Base-by-base conservation (phyloP, 208 protist species). In the Leishmania major region DNA sequence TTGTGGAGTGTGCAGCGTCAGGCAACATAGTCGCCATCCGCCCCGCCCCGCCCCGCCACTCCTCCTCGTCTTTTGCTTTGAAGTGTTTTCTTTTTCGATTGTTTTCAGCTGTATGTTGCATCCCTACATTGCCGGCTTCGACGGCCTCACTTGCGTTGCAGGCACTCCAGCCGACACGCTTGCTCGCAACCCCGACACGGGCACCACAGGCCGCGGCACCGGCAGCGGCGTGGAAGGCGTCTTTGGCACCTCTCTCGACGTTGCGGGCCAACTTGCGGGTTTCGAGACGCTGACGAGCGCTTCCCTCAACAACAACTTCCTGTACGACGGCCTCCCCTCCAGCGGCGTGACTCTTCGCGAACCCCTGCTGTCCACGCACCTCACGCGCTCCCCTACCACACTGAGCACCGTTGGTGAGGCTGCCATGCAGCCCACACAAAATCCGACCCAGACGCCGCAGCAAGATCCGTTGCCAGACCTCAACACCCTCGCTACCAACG, bases 281-380 rank as follows among this genome's bases (percentile, higher is more conserved):
- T 3, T 3, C 1, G 70, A 78, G 37, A 75, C 49, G 25, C 28
- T 47, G 6, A 59, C 49, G 40, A 75, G 40, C 19, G 45, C 66
- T 45, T 83, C 80, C 0, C 80, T 70, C 17, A 62, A 69, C 60
- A 83, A 62, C 1, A 62, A 83, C 64, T 83, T 43, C 25, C 74
- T 83, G 35, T 69, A 37, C 6, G 75, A 53, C 47, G 28, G 66
- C 66, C 43, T 79, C 28, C 73, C 73, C 49, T 78, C 79, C 49
- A 78, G 73, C 51, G 73, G 79, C 51, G 73, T 40, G 13, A 45
- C 70, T 15, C 10, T 78, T 40, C 47, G 31, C 11, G 62, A 74
- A 60, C 64, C 62, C 1, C 25, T 74, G 5, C 55, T 74, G 0
- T 57, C 45, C n/a, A 55, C 62, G 7, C 77, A 55, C 74, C 35